Base-by-base conservation (phyloP, 140 eudicot genomes). In the Erigeron philadelphicus region DNA sequence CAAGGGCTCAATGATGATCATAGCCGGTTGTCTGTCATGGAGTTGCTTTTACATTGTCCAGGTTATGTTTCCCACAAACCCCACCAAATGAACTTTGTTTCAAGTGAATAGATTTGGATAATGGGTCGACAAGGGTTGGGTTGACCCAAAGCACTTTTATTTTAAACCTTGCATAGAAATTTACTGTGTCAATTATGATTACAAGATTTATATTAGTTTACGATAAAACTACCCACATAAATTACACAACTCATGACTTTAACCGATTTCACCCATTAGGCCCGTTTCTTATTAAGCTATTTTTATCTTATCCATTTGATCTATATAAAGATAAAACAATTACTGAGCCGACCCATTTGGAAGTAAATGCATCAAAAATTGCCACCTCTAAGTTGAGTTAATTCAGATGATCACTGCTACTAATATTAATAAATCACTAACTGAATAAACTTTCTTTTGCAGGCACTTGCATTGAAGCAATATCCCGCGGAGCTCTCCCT, bases 401-500 rank as follows among this genome's bases (percentile, higher is more conserved):
- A 10, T 46, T 64, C 11, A 71, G n/a, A 11, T 59, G 1, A 65
- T 42, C 53, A 5, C 3, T 40, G 11, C 3, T 16, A 41, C 15
- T 67, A 62, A 19, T 10, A 45, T 45, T 44, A 76, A 19, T 54
- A 8, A 23, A 38, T 73, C 10, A 6, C 23, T 74, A 43, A 31
- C 41, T 4, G 25, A n/a, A 16, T 41, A 61, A 42, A 25, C 11
- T 17, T 38, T 64, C 9, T 46, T 49, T 43, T 54, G 18, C 69
- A 89, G 96, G 95, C 95, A 11, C 53, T 82, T 52, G 77, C 89
- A 4, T 73, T 89, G 82, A 76, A 66, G 74, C 44, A 89, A 23
- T 89, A 89, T 76, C 96, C 96, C 1, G 95, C 95, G 0, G 89
- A 77, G 43, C 88, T 87, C 15, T 86, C 96, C 5, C 87, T 89